These are phyloP conservation scores for Chalciporus pseudorubinellus DNA, from an alignment of 768 basidiomycete species.

Conservation along the genomic window DNA sequence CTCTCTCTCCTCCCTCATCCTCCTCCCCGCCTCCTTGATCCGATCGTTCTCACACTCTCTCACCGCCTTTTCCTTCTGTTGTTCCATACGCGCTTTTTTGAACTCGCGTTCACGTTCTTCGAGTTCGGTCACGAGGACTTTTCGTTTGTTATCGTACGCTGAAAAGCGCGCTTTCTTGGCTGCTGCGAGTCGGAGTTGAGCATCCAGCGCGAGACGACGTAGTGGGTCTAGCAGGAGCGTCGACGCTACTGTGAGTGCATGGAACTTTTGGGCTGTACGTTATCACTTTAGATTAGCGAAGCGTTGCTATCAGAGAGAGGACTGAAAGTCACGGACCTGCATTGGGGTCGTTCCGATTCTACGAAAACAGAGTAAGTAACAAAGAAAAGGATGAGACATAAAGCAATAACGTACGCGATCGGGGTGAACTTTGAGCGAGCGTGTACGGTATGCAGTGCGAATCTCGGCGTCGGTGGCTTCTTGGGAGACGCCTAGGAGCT, in stretches of 20 bases:
- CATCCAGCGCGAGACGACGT: conserved; percentile 74
- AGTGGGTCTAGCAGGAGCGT: conserved; percentile 80
- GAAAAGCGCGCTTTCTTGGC: conserved; percentile 72
- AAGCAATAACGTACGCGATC: conserved; percentile 66
- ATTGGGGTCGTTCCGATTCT: conserved; percentile 81
- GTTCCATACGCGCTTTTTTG: conserved; percentile 68
- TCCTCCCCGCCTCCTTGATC: conserved; percentile 73
- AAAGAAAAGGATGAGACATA: conserved; percentile 12
- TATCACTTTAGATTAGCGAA: neutral
- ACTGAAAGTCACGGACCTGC: conserved; percentile 46
- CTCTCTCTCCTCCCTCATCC: conserved; percentile 65
- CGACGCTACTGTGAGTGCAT: conserved; percentile 79
- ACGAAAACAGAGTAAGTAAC: conserved; percentile 10
- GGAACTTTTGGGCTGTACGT: conserved; percentile 66
- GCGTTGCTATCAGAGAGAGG: neutral
- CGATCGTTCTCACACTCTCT: conserved; percentile 62
- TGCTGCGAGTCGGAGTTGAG: conserved; percentile 67
- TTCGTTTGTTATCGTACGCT: conserved; percentile 68
- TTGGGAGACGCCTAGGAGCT: conserved; percentile 56
- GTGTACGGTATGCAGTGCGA: conserved; percentile 72
- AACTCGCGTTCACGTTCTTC: conserved; percentile 75
- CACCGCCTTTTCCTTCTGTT: conserved; percentile 53
- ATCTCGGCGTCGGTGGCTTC: conserved; percentile 79
- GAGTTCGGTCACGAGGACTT: conserved; percentile 70
- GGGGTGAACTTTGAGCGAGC: conserved; percentile 84